These are phyloP conservation scores for Rhizophora apiculata DNA, from an alignment of 345 rosid species.

Conservation along the genomic window DNA sequence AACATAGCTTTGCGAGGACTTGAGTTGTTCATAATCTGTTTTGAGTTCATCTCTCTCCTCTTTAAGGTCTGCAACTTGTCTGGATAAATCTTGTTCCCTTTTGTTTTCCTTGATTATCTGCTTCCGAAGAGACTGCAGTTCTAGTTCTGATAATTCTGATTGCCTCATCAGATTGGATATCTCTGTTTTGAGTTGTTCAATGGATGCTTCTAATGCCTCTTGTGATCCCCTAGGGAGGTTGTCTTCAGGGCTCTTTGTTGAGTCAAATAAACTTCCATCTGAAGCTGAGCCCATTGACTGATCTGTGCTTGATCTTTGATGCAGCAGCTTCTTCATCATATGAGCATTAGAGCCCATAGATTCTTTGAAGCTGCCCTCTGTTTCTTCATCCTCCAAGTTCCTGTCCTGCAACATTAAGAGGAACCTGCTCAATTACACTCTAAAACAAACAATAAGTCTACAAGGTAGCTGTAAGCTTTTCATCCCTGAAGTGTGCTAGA, in stretches of 20 bases:
- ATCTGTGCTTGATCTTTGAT: slow-evolving; percentile 73
- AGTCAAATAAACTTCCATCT: slow-evolving; percentile 31
- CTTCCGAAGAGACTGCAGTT: slow-evolving; percentile 27
- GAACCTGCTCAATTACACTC: slow-evolving; percentile 6
- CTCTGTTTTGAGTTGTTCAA: slow-evolving; percentile 24
- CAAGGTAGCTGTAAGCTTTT: background rate
- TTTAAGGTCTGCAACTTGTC: slow-evolving; percentile 33
- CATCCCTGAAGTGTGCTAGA: background rate
- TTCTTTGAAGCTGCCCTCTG: slow-evolving; percentile 18
- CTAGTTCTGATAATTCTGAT: slow-evolving; percentile 29
- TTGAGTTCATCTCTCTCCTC: slow-evolving; percentile 63
- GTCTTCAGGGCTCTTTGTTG: slow-evolving; percentile 27
- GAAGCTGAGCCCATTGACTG: slow-evolving; percentile 88
- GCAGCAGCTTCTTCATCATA: slow-evolving; percentile 32
- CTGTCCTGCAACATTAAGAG: slow-evolving; percentile 12
- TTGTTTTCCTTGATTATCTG: slow-evolving; percentile 25
- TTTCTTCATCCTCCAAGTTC: slow-evolving; percentile 17
- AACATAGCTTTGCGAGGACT: slow-evolving; percentile 38
- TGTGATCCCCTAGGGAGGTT: slow-evolving; percentile 12
- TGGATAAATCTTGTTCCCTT: slow-evolving; percentile 32
- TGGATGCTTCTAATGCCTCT: slow-evolving; percentile 17
- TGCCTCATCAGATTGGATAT: slow-evolving; percentile 24
- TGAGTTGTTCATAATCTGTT: slow-evolving; percentile 53
- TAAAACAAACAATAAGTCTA: background rate
- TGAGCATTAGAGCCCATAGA: slow-evolving; percentile 10